These are phyloP conservation scores for Apiospora rasikravindrae DNA, from an alignment of 2,329 filamentous ascomycete species.

Conservation along the genomic window DNA sequence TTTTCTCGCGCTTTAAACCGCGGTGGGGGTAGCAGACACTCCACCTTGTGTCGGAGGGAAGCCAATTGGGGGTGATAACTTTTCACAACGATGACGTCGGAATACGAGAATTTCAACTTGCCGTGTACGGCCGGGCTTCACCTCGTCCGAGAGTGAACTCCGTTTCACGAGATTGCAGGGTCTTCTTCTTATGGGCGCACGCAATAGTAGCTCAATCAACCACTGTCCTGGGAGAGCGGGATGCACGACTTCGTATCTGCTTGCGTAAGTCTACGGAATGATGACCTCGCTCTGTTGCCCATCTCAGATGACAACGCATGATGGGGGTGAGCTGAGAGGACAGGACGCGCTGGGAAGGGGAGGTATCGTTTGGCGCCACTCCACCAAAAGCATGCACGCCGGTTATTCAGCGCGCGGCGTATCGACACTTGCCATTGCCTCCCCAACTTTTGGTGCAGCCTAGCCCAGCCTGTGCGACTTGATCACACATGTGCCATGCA, in stretches of 20 bases:
- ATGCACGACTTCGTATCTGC: conserved; percentile 4
- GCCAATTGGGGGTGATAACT: conserved; percentile 1
- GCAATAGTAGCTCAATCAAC: not conserved
- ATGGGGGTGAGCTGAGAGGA: not conserved
- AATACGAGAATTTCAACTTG: conserved; percentile 7
- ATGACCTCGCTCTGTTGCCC: not conserved
- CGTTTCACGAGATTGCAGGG: not conserved
- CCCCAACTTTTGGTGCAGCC: not conserved
- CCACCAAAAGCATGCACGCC: not conserved
- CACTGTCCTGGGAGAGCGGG: not conserved
- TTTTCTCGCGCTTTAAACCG: not conserved
- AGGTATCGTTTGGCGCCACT: not conserved
- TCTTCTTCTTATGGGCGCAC: not conserved
- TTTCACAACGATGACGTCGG: conserved; percentile 9
- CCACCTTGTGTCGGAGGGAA: not conserved
- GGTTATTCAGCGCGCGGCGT: conserved; percentile 11
- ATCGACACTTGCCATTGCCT: not conserved
- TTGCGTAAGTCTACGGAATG: conserved; percentile 1
- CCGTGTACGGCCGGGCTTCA: conserved; percentile 1
- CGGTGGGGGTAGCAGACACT: not conserved
- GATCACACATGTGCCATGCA: conserved; percentile 12
- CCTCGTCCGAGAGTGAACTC: not conserved
- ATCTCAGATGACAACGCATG: conserved; percentile 10
- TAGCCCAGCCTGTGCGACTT: not conserved
- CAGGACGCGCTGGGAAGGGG: not conserved